Conservation (phyloP, 1,284 basidiomycete genomes). For the Schizophyllum commune region DNA sequence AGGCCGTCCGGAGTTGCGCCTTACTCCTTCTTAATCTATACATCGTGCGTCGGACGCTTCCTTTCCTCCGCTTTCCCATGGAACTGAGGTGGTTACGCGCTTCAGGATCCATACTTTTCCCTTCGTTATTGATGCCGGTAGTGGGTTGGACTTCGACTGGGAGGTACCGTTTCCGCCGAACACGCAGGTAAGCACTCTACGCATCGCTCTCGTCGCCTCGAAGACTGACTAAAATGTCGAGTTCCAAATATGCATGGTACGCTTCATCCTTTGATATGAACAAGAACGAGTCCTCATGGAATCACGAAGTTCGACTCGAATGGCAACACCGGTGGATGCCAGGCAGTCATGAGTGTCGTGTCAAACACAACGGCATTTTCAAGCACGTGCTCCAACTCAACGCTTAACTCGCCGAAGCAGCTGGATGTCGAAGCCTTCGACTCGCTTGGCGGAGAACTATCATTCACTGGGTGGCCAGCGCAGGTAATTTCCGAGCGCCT, state of each 20-base stretch:
- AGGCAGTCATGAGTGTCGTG: background rate
- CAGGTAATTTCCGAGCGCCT: background rate
- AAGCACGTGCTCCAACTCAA: background rate
- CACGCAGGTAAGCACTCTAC: background rate
- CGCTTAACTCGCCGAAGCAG: background rate
- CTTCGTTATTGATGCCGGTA: background rate
- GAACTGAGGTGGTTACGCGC: background rate
- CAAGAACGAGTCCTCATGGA: background rate
- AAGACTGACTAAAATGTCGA: background rate
- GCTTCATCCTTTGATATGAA: background rate
- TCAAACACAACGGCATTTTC: background rate
- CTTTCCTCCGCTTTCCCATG: background rate
- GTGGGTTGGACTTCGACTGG: background rate
- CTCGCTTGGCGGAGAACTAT: background rate
- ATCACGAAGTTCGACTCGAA: background rate
- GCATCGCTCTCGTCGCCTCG: background rate
- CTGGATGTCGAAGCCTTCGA: background rate
- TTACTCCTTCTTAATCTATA: background rate
- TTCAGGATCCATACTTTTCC: background rate
- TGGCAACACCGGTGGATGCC: background rate
- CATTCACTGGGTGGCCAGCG: background rate
- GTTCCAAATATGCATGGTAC: background rate
- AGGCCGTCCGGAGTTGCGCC: background rate
- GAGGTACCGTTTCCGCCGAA: background rate
- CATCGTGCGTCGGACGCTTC: background rate